Base-by-base conservation (phyloP, 768 basidiomycete genomes). In the Lactarius quietus region DNA sequence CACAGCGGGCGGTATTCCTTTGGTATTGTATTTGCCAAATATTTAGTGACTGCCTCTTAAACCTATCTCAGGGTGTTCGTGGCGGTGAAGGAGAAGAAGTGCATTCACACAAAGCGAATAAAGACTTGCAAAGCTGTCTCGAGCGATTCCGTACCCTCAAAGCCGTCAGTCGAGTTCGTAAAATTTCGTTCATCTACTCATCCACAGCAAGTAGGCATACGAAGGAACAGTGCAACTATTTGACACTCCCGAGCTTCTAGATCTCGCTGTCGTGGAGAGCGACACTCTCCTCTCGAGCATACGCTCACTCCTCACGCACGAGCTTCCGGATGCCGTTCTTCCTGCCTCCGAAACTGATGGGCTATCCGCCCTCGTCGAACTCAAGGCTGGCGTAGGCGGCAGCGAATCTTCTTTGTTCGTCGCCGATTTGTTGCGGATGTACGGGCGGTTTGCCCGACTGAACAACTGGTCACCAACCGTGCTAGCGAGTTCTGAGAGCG, bases 381-480 rank as follows among this genome's bases (percentile, higher is more conserved):
- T 98, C 56, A 96, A 96, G 71, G 86, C 94, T 0, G 96, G 95
- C 18, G 93, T 95, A 0, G 96, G 96, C 0, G 96, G 96, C 0
- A 86, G 88, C 0, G 96, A 99, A 74, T 83, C 95, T 2, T 84
- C 86, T 23, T 79, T 97, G 0, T 98, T 98, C 70, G 80, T 91
- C 2, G 82, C 78, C 1, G 89, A 95, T 59, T 73, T 98, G 33
- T 71, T 92, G 51, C 78, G 88, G 38, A 95, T 98, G 88, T 98
- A 98, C 73, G 76, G 82, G 29, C 84, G 91, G 17, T 80, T 87
- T 23, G 86, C 88, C 5, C 74, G 77, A 45, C 69, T 75, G 0
- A 77, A 78, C 17, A 80, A 79, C 0, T 97, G 93, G 92, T 81
- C 82, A 43, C 79, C 84, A 10, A 75, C 80, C 20, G 71, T 90